Evolutionary conservation across 2,329 filamentous ascomycete species (phyloP), one percentile per base, ranked within the genome.

Genomic region (Colletotrichum agaves): DNA sequence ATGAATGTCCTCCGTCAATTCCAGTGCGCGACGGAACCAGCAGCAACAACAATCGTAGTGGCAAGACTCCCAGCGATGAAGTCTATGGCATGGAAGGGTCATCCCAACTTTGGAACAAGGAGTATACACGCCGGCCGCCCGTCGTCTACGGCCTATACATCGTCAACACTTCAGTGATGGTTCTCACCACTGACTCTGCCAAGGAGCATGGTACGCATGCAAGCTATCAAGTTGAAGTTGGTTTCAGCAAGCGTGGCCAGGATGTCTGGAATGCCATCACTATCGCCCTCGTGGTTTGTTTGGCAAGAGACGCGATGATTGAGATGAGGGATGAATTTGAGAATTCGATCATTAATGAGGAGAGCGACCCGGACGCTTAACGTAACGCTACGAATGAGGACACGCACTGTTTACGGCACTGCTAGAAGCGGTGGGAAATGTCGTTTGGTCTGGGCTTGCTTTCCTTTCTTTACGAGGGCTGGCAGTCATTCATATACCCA

Each of bases 251-350:
- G 47, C 73, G 73, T 11, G 73, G 76, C 17, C 80, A 83, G 71
- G 78, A 80, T 59, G 76, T 83, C 21, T 83, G 81, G 81, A 83
- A 83, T 69, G 81, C 80, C 2, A 70, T 83, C 41, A 83, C 81
- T 4, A 61, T 81, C 10, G 81, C 80, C 8, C 75, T 81, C 21
- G 76, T 76, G 11, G 75, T 77, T 2, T 83, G 81, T 60, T 70
- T 79, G 60, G 81, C 81, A 4, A 75, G 81, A 13, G 80, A 83
- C 53, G 78, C 81, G 60, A 72, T 82, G 61, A 78, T 76, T 50
- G 63, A 71, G 6, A 73, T 78, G 47, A 55, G 71, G 19, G 73
- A 72, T 2, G 78, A 81, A 67, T 82, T 82, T 73, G 75, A 79
- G 55, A 70, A 74, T 39, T 50, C 74, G 46, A 69, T 72, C 4